Evolutionary conservation across 495 filamentous ascomycete species (phyloP), one percentile per base, ranked within the genome.

Genomic region (Xylaria nigripes): DNA sequence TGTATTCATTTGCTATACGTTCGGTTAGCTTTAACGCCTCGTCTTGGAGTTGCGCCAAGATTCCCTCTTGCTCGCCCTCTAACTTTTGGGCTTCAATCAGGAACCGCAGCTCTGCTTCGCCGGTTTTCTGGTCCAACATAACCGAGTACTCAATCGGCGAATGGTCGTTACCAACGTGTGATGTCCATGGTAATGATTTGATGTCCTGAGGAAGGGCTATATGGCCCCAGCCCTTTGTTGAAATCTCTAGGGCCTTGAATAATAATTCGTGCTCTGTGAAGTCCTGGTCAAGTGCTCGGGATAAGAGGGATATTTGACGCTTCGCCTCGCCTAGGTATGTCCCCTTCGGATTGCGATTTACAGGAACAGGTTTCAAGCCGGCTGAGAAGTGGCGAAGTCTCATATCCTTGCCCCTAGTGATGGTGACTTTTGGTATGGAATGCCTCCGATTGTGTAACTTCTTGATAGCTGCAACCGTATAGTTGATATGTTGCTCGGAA

Each of bases 381-480:
- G 32, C 38, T 1, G 25, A 49, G 36, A 49, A 55, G 52, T 55
- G 45, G 8, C 52, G 52, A 27, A 56, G 47, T 9, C 24, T 45
- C 25, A 48, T 44, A 30, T 56, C 29, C 18, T 56, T 44, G 2
- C 53, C 53, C 21, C 47, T 49, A 13, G 38, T 56, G 16, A 56
- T 56, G 38, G 45, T 40, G 3, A 50, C 53, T 8, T 45, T 45
- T 9, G 53, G 46, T 24, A 56, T 50, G n/a, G 21, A 15, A 45
- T 56, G 46, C 18, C 53, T 49, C 8, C 47, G 46, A 16, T 56
- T 44, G 13, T 56, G 27, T 13, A 56, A 21, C 24, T 56, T 21
- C 19, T 49, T 56, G 22, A 56, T 50, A 19, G 46, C 38, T 7
- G 53, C 53, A 19, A 56, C 46, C 3, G 46, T 44, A 30, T 56